Conservation (phyloP, 495 filamentous ascomycete species). For the Staphylotrichum tortipilum region DNA sequence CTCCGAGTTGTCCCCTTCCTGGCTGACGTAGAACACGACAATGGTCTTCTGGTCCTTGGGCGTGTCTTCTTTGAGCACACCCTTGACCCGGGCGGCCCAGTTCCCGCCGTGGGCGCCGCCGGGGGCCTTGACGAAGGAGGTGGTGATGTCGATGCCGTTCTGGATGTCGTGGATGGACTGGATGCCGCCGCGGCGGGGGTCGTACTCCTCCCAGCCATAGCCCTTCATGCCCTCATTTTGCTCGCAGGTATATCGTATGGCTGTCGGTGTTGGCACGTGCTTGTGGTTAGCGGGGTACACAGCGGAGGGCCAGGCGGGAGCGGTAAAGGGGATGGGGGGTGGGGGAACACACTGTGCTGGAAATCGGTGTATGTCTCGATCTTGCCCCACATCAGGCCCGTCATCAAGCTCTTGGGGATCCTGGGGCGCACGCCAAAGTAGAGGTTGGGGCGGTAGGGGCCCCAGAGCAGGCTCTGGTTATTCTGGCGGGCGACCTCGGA, state of each 20-base stretch:
- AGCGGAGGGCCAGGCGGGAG: too few species aligned
- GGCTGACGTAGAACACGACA: constrained; percentile 67
- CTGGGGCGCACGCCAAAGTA: constrained; percentile 92
- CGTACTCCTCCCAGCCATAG: constrained; percentile 97
- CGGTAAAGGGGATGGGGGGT: not conserved
- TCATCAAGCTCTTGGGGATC: constrained; percentile 74
- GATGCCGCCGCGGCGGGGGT: constrained; percentile 73
- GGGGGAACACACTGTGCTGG: constrained; percentile 62
- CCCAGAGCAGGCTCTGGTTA: constrained; percentile 89
- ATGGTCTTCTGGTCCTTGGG: constrained; percentile 58
- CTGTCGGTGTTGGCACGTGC: constrained; percentile 36
- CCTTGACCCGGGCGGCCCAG: constrained; percentile 86
- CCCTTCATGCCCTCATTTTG: constrained; percentile 90
- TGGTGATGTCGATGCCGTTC: constrained; percentile 83
- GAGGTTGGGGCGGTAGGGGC: constrained; percentile 87
- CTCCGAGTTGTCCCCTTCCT: constrained; percentile 60
- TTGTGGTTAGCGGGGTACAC: too few species aligned
- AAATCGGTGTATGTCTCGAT: constrained; percentile 72
- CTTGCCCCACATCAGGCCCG: constrained; percentile 83
- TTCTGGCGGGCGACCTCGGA: constrained; percentile 50
- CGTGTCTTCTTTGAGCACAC: constrained; percentile 62
- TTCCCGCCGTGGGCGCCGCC: constrained; percentile 80
- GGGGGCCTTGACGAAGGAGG: constrained; percentile 86
- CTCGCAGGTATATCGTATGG: constrained; percentile 89
- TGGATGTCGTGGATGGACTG: constrained; percentile 84